A percentile compares a stretch with the other conserved stretches of the same genome.
phyloP scores from a whole-genome alignment of 306 rosid species.

The Quercus glauca region DNA sequence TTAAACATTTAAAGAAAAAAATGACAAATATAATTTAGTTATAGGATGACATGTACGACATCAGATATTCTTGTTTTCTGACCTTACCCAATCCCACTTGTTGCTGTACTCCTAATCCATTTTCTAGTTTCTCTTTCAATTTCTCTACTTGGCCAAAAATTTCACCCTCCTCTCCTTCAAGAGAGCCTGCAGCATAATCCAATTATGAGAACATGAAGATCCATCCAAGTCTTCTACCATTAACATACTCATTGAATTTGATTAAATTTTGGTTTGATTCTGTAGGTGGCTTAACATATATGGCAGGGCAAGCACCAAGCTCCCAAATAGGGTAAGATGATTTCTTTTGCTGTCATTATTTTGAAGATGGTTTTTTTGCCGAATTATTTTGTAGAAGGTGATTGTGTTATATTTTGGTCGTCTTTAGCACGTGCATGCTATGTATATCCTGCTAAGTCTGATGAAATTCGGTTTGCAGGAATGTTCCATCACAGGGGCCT shows the following conservation, averaged over 20 bases:
- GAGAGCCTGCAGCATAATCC: neutral
- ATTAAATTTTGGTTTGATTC: constrained; percentile 24
- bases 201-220: neutral
- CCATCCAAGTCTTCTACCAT: neutral
- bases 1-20: neutral
- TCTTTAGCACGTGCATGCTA: neutral
- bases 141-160: neutral
- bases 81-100: neutral
- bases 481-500: constrained; percentile 51
- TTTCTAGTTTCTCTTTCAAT: neutral
- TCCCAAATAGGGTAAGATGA: constrained; percentile 69
- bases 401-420: neutral
- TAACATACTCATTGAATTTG: neutral
- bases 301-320: constrained; percentile 54
- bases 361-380: neutral
- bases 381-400: neutral
- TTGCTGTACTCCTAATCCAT: neutral
- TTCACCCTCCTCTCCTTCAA: neutral
- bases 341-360: neutral
- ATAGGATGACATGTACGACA: neutral
- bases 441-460: neutral
- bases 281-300: constrained; percentile 68
- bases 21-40: neutral
- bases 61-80: neutral
- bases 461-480: constrained; percentile 46